A percentile compares a stretch with the other conserved stretches of the same genome.
phyloP scores from a whole-genome alignment of 192 early-diverging fungal genomes.

The Coemansia sp. region DNA sequence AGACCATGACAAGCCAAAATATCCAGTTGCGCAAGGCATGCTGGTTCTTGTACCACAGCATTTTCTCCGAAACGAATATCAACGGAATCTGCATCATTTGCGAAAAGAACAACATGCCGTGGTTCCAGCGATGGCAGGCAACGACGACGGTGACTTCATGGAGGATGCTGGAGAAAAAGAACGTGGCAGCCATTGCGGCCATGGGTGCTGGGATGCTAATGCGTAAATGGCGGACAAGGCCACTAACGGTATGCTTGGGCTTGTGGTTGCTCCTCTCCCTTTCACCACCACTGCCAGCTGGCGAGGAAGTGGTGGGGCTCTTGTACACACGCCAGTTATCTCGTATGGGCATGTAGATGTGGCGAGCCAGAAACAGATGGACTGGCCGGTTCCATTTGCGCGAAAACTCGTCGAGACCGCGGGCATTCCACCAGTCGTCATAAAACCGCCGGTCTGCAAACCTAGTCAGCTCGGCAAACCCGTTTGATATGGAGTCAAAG shows the following conservation, averaged over 20 bases:
- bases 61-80: constrained; percentile 63
- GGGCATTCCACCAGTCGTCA: constrained; percentile 97
- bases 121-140: constrained; percentile 46
- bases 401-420: constrained; percentile 88
- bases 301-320: neutral
- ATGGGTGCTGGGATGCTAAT: constrained; percentile 30
- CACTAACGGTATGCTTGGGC: neutral
- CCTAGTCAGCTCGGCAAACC: constrained; percentile 89
- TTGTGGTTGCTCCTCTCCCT: neutral
- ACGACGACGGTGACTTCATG: constrained; percentile 47
- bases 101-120: constrained; percentile 50
- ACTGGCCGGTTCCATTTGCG: constrained; percentile 98
- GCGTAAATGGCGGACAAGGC: constrained; percentile 9
- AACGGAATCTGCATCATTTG: constrained; percentile 79
- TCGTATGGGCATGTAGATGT: constrained; percentile 85
- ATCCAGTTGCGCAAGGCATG: constrained; percentile 73
- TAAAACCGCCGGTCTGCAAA: constrained; percentile 98
- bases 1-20: constrained; percentile 92
- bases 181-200: constrained; percentile 52
- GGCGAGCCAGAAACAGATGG: constrained; percentile 87
- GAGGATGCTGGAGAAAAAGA: constrained; percentile 51
- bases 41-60: constrained; percentile 60
- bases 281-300: neutral
- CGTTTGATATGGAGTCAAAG: constrained; percentile 96
- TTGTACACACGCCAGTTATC: constrained; percentile 46